phyloP scores from a whole-genome alignment of 2,329 filamentous ascomycete genomes.

The Claviceps pazoutovae region DNA sequence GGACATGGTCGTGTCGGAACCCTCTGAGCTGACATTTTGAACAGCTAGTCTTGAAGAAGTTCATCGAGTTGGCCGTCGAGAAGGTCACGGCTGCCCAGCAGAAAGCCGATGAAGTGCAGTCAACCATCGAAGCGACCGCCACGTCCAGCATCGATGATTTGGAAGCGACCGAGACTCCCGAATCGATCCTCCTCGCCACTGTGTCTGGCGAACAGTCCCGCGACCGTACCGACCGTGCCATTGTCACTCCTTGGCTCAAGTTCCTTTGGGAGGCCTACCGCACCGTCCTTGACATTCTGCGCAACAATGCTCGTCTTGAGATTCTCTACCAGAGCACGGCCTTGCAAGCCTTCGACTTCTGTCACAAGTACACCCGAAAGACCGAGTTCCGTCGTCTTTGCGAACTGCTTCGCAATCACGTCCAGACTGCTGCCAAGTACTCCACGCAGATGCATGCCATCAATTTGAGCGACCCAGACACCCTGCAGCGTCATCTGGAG shows the following conservation, averaged over 20 bases:
- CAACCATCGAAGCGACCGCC: slow-evolving; percentile 59
- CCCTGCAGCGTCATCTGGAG: slow-evolving; percentile 90
- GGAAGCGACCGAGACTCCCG: slow-evolving; percentile 91
- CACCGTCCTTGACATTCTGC: slow-evolving; percentile 93
- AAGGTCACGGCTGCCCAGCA: slow-evolving; percentile 93
- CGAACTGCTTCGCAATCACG: slow-evolving; percentile 94
- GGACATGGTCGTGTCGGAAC: background rate
- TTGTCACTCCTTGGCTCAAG: slow-evolving; percentile 98
- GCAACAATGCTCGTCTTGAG: slow-evolving; percentile 96
- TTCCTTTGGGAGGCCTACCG: slow-evolving; percentile 99
- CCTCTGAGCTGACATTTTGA: slow-evolving; percentile 7
- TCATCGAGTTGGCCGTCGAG: slow-evolving; percentile 90
- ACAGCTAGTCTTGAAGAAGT: slow-evolving; percentile 84
- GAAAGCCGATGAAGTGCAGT: slow-evolving; percentile 92
- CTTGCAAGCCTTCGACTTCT: slow-evolving; percentile 97
- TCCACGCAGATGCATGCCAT: slow-evolving; percentile 98
- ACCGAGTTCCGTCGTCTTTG: slow-evolving; percentile 98
- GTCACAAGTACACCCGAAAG: slow-evolving; percentile 94
- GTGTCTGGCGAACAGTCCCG: slow-evolving; percentile 96
- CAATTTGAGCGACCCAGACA: slow-evolving; percentile 95
- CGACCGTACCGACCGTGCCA: slow-evolving; percentile 92
- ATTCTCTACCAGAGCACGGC: slow-evolving; percentile 97
- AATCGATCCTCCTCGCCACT: slow-evolving; percentile 93
- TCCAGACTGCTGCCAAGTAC: slow-evolving; percentile 98
- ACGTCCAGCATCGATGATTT: slow-evolving; percentile 79